A percentile compares a stretch with the other conserved stretches of the same genome.
Evolutionary conservation across 331 rosid species (phyloP).

Genomic region (Quercus tomentella): DNA sequence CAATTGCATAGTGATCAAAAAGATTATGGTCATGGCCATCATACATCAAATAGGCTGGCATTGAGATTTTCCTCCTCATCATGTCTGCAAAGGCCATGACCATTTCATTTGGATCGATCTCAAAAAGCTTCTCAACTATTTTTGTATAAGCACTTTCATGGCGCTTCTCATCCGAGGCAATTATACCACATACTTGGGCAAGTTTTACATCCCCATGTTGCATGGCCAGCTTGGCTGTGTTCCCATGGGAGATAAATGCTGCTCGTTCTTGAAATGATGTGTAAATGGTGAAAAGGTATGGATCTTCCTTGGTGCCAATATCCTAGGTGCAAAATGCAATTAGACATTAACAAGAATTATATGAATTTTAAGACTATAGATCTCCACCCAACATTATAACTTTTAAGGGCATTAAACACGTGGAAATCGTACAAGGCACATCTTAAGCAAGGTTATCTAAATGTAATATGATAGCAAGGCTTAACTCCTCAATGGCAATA

Average conservation of each 20-base stretch:
- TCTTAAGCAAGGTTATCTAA: no score
- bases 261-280: slow-evolving; percentile 86
- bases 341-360: background rate
- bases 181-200: slow-evolving; percentile 76
- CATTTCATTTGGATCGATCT: slow-evolving; percentile 67
- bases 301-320: slow-evolving; percentile 61
- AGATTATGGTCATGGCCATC: no score
- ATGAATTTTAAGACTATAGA: no score
- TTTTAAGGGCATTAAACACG: no score
- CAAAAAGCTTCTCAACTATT: slow-evolving; percentile 67
- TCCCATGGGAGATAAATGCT: slow-evolving; percentile 71
- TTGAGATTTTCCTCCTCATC: slow-evolving; percentile 54
- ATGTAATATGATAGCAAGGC: no score
- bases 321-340: slow-evolving; percentile 19
- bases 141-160: slow-evolving; percentile 78
- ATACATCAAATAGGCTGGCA: no score
- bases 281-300: slow-evolving; percentile 64
- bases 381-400: no score
- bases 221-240: slow-evolving; percentile 77
- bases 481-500: no score
- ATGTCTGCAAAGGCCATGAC: slow-evolving; percentile 66
- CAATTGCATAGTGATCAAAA: no score
- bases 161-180: slow-evolving; percentile 80
- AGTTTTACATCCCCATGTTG: slow-evolving; percentile 58
- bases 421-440: no score